Percentiles rank a stretch among this genome's conserved stretches.
Evolutionary conservation across 768 basidiomycete species (phyloP).

Genomic region (Cystobasidium onofrii): DNA sequence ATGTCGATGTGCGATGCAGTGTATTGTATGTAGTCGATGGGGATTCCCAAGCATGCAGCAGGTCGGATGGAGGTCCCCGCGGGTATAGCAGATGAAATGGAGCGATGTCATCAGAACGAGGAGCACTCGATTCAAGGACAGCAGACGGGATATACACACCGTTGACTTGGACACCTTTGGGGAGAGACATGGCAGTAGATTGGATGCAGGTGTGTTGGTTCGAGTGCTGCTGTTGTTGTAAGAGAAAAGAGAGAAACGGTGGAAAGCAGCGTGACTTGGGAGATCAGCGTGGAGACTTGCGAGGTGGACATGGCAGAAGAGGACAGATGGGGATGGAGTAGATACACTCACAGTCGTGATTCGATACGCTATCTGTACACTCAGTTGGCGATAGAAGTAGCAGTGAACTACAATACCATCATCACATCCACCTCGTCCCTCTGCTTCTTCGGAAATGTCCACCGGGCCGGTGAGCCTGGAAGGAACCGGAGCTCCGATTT

Average conservation of each 20-base stretch:
- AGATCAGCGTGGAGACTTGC: neutral
- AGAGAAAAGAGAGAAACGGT: neutral
- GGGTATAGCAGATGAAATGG: neutral
- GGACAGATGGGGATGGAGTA: too few species aligned
- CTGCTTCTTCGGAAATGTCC: neutral
- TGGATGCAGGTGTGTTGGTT: too few species aligned
- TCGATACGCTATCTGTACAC: neutral
- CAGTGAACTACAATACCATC: neutral
- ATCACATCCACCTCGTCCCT: neutral
- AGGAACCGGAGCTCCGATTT: neutral
- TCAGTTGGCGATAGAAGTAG: neutral
- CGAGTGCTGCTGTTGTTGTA: neutral
- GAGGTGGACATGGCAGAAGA: neutral
- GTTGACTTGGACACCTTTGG: conserved; percentile 38
- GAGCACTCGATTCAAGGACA: neutral
- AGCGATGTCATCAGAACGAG: neutral
- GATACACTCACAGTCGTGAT: neutral
- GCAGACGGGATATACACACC: conserved; percentile 21
- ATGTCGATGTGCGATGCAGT: neutral
- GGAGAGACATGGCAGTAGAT: conserved; percentile 23
- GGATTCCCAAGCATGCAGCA: too few species aligned
- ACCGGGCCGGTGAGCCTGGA: neutral
- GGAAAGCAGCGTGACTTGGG: too few species aligned
- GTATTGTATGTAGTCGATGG: too few species aligned
- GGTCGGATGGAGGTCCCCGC: too few species aligned